Evolutionary conservation across 495 filamentous ascomycete genomes (phyloP), one percentile per base, ranked within the genome.

Genomic region (Stereocaulon alpinum): DNA sequence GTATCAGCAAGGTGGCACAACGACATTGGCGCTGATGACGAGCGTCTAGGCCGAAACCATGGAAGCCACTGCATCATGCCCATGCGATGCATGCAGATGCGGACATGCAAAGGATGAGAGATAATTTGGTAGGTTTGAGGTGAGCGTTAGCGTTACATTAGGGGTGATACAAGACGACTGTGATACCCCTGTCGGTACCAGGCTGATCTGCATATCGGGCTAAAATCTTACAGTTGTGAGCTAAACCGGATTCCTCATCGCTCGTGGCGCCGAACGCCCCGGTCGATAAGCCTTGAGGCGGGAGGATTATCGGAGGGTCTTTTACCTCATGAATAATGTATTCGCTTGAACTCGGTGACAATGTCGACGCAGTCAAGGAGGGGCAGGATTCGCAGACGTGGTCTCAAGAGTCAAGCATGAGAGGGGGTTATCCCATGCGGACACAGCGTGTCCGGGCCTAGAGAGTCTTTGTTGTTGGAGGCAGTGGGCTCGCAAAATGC

Each of bases 21-120:
- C 27, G 18, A 20, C 20, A 49, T 27, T 58, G 11, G 44, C 27
- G 37, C 40, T 53, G 15, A 27, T 44, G 40, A 53, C 41, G 40
- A 40, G 48, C 11, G 53, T 41, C 6, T n/a, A 2, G 10, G 12
- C 18, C 12, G 44, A 59, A 40, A 37, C 48, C 52, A 20, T 4
- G 6, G 29, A 43, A 50, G 56, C 56, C 32, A 50, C 44, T 59
- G 56, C 27, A 11, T 51, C 44, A 37, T 41, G 44, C n/a, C 17
- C 42, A 9, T 17, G 3, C 7, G 40, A 15, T 17, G 18, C 29
- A 24, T 49, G 43, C n/a, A 2, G 45, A 3, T 52, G 49, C 34
- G 30, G 20, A 18, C 15, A 32, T 52, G 34, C 34, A 12, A 37
- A 37, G 34, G 45, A 10, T 52, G 49, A 32, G 32, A 18, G 34